Evolutionary conservation across 768 basidiomycete genomes (phyloP).

Genomic region (Amyloporia xantha): DNA sequence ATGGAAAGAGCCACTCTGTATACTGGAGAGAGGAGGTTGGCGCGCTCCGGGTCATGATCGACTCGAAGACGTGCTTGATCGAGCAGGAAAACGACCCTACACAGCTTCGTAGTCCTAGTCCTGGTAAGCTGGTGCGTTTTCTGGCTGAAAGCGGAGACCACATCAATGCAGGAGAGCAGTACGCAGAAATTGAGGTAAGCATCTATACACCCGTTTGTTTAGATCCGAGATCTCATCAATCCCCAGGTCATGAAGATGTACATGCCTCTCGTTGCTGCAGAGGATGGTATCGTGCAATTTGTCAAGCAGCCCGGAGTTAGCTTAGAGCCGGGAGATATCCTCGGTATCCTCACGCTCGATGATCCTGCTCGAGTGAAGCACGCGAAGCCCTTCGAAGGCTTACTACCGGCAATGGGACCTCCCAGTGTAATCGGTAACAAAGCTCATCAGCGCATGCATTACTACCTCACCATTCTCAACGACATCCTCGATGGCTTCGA

Average conservation of each 20-base stretch:
- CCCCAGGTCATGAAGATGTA: conserved; percentile 97
- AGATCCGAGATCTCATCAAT: background rate
- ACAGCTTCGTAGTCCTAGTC: conserved; percentile 90
- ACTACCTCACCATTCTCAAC: conserved; percentile 68
- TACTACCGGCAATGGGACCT: conserved; percentile 80
- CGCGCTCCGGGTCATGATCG: conserved; percentile 85
- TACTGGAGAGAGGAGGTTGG: conserved; percentile 99
- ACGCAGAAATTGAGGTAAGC: conserved; percentile 93
- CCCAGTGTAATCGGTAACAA: conserved; percentile 85
- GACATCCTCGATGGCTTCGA: conserved; percentile 97
- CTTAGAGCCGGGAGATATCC: conserved; percentile 93
- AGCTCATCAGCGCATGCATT: conserved; percentile 78
- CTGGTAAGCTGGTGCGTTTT: conserved; percentile 92
- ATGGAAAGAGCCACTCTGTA: conserved; percentile 92
- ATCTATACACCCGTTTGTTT: background rate
- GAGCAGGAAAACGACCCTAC: conserved; percentile 99
- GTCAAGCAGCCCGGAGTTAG: conserved; percentile 98
- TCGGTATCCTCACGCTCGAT: conserved; percentile 94
- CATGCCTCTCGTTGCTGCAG: conserved; percentile 92
- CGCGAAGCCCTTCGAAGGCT: conserved; percentile 96
- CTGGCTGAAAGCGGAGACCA: conserved; percentile 97
- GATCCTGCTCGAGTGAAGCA: conserved; percentile 96
- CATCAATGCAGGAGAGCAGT: conserved; percentile 92
- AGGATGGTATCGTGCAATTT: conserved; percentile 90
- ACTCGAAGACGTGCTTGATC: conserved; percentile 96